Conservation (phyloP, 345 rosid species). For the Corymbia maculata region DNA sequence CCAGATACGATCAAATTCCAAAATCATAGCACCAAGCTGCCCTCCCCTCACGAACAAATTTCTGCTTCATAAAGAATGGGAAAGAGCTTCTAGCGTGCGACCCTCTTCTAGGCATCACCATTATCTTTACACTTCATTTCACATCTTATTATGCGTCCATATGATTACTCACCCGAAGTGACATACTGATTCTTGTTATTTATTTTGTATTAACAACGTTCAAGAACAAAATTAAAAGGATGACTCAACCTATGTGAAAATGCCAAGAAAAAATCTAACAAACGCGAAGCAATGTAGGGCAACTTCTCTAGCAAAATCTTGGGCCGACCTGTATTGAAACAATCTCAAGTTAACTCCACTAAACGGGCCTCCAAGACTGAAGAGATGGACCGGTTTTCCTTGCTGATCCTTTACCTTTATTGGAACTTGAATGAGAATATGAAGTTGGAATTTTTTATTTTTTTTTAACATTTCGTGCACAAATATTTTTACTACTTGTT, state of each 20-base stretch:
- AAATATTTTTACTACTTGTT: background rate
- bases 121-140: background rate
- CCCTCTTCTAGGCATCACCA: background rate
- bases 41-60: background rate
- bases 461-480: background rate
- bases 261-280: background rate
- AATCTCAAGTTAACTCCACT: background rate
- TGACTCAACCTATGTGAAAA: background rate
- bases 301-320: background rate
- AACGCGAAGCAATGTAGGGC: background rate
- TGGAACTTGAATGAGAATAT: background rate
- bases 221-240: background rate
- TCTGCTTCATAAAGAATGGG: background rate
- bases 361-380: background rate
- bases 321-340: background rate
- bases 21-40: background rate
- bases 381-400: background rate
- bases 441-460: background rate
- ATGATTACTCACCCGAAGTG: background rate
- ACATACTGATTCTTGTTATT: background rate
- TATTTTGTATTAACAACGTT: background rate
- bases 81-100: rapidly evolving
- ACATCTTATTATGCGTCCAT: background rate
- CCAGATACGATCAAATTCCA: background rate
- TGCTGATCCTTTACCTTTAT: background rate